Base-by-base conservation (phyloP, 495 filamentous ascomycete genomes). In the Astrocystis sublimbata region DNA sequence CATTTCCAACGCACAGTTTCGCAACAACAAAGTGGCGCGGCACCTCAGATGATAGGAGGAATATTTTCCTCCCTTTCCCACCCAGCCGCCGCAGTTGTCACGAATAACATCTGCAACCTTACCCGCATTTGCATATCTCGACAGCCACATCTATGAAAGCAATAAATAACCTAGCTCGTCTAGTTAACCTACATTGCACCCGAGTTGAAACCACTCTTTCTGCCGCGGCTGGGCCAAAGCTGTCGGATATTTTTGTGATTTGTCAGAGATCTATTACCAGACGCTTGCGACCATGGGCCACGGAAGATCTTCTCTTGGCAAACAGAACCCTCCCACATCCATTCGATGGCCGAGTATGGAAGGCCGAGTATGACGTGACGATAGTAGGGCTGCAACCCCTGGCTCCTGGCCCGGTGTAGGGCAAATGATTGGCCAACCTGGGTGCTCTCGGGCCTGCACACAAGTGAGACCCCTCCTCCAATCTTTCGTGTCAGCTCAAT, bases 231-330 rank as follows among this genome's bases (percentile, higher is more conserved):
- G 12, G 41, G 38, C 38, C 50, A 54, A 33, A 42, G 12, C 43
- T 15, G 60, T 69, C 69, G 69, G 67, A 57, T 58, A 67, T 58
- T 69, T n/a, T 67, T 64, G 66, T 71, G 62, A 67, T 69, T 71
- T 60, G 67, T 66, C 50, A 54, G 38, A 55, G 49, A 52, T 58
- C 51, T 41, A 38, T 43, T 36, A n/a, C 53, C 58, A 21, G 40
- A 50, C 36, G 26, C 53, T 30, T 35, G 21, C 21, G 61, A 52
- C 38, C 54, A 35, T 49, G 55, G 61, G 24, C 63, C 53, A 60
- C 56, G 51, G 51, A 38, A 50, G 52, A 56, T 50, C 58, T 60
- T 17, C 9, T 8, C 57, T 60, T 60, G 57, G 57, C 57, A 31
- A 23, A 12, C 33, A 38, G 45, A 30, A 35, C 15, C 15, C 45